Evolutionary conservation across 306 rosid genomes (phyloP), one percentile per base, ranked within the genome.

Genomic region (Inga oerstediana): DNA sequence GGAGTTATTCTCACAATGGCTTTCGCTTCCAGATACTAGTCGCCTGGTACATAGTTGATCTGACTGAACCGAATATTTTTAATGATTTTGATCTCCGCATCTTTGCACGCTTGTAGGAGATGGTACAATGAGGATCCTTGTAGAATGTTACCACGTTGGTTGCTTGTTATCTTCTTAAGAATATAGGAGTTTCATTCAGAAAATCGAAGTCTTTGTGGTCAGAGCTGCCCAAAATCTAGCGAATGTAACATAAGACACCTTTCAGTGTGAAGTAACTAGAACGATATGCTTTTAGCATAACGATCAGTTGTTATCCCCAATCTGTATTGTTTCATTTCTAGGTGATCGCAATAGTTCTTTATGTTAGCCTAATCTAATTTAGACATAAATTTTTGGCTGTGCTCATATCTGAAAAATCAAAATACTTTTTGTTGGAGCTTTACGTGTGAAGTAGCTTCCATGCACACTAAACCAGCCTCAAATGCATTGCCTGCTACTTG

Each of bases 1-100:
- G 82, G 92, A 93, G 82, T 86, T 93, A 75, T 93, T 86, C 65
- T 77, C 89, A 45, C 97, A 90, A 88, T 93, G 97, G 97, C 97
- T 93, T 82, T 91, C 95, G 16, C 95, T 91, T 51, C 93, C 95
- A 3, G 92, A 93, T 67, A 93, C 97, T 67, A 81, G 86, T 61
- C 90, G 95, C 80, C 83, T 93, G 97, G 97, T 93, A 84, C 74
- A 3, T 62, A 49, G 72, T 85, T 85, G 72, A 76, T 54, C 71
- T 82, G 54, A 67, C 77, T 82, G 79, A 80, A 35, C 74, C 34
- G n/a, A 39, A 74, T 70, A 64, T 79, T 82, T 73, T 56, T 81
- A 30, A 74, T 80, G 78, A 61, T 83, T 83, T 80, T 80, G 80
- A 61, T 64, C 80, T 30, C 39, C 11, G 39, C 20, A 1, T 62